Evolutionary conservation across 768 basidiomycete species (phyloP).

Genomic region (Pleurotus djamor): DNA sequence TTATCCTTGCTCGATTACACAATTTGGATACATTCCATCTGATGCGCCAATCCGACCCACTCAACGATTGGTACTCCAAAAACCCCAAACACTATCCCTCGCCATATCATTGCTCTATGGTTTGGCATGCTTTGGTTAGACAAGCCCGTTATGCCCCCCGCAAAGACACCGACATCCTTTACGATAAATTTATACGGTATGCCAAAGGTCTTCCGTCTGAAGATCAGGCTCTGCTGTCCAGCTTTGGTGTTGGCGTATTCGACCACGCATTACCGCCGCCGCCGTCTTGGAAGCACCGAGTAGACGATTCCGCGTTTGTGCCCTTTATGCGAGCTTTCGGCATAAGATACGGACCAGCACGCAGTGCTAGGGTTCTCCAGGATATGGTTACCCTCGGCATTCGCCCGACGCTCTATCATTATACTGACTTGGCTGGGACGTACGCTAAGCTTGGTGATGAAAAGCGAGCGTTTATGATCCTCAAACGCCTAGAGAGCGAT

Average conservation of each 20-base stretch:
- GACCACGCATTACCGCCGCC: constrained; percentile 20
- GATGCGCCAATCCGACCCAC: constrained; percentile 6
- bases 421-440: constrained; percentile 44
- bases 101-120: constrained; percentile 27
- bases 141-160: constrained; percentile 14
- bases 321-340: constrained; percentile 49
- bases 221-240: constrained; percentile 3
- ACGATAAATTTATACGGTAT: constrained; percentile 37
- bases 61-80: constrained; percentile 5
- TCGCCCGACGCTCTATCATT: constrained; percentile 41
- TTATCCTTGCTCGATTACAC: constrained; percentile 18
- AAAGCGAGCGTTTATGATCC: constrained; percentile 31
- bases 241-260: not conserved
- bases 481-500: constrained; percentile 35
- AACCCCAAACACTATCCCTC: constrained; percentile 30
- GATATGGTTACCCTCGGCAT: constrained; percentile 53
- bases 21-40: constrained; percentile 4
- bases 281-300: constrained; percentile 25
- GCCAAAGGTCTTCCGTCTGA: constrained; percentile 8
- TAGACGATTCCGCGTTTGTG: constrained; percentile 38
- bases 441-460: constrained; percentile 40
- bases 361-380: constrained; percentile 36
- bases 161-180: constrained; percentile 31
- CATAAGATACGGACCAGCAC: constrained; percentile 19
- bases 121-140: constrained; percentile 36